These are phyloP conservation scores for Hypoxylon crocopeplum DNA, from an alignment of 495 filamentous ascomycete genomes.

Conservation along the genomic window DNA sequence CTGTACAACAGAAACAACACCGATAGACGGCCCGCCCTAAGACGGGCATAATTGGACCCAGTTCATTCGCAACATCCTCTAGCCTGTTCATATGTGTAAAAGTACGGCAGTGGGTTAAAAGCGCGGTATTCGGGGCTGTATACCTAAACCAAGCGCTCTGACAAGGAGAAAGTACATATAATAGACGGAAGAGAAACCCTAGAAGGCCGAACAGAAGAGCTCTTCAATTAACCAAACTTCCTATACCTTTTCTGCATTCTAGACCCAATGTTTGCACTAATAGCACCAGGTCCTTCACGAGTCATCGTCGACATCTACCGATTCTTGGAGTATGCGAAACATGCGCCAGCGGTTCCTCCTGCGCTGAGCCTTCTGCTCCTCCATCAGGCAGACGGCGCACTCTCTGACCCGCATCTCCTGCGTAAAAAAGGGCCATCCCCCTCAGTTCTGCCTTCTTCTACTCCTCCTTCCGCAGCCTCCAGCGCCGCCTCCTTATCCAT, in stretches of 20 bases:
- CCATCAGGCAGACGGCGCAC: conserved; percentile 21
- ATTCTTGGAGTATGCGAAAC: conserved; percentile 20
- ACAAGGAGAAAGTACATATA: conserved; percentile 7
- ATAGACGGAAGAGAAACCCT: conserved; percentile 23
- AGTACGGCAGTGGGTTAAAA: conserved; percentile 2
- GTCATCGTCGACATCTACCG: conserved; percentile 24
- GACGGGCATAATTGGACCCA: conserved; percentile 24
- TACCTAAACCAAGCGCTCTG: conserved; percentile 25
- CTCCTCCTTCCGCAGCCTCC: not conserved
- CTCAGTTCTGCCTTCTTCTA: not conserved
- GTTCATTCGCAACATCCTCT: conserved; percentile 5
- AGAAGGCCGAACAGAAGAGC: conserved; percentile 7
- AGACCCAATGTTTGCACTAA: not conserved
- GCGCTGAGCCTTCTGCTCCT: conserved; percentile 16
- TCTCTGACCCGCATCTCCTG: conserved; percentile 7
- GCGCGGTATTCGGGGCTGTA: conserved; percentile 11
- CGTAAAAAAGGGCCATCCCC: conserved; percentile 29
- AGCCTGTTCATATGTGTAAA: conserved; percentile 2
- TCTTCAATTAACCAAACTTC: conserved; percentile 4
- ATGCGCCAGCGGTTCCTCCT: conserved; percentile 18
- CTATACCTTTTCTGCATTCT: not conserved
- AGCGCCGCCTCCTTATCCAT: conserved; percentile 23
- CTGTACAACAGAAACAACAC: conserved; percentile 35
- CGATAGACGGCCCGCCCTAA: conserved; percentile 30
- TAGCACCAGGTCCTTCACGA: conserved; percentile 6